phyloP scores from a whole-genome alignment of 805 yeast genomes.

The Saccharomycopsis sp. region DNA sequence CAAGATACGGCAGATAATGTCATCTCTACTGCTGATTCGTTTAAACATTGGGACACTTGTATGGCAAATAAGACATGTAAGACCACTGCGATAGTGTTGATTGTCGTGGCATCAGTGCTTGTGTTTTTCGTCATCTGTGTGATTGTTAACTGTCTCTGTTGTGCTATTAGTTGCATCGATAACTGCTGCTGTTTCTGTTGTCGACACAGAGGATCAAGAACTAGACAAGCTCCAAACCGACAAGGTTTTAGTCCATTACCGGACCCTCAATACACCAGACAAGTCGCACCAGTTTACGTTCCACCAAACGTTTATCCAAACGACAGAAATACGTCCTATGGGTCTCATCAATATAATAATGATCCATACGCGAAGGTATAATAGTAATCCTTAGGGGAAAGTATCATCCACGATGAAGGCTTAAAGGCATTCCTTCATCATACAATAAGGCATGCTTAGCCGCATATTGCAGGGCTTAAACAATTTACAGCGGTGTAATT shows the following conservation, averaged over 20 bases:
- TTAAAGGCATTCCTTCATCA: no score
- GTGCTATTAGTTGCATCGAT: conserved; percentile 46
- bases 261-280: conserved; percentile 18
- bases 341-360: no score
- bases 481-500: no score
- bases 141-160: conserved; percentile 48
- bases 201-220: conserved; percentile 3
- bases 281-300: conserved; percentile 18
- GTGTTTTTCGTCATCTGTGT: conserved; percentile 50
- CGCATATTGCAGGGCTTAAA: no score
- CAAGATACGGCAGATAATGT: conserved; percentile 3
- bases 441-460: no score
- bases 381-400: no score
- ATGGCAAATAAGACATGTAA: conserved; percentile 74
- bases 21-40: conserved; percentile 36
- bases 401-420: no score
- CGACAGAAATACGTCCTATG: no score
- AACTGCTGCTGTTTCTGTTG: conserved; percentile 41
- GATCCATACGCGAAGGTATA: no score
- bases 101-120: conserved; percentile 49
- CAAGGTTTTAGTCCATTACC: conserved; percentile 19
- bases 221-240: conserved; percentile 1
- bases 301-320: no score
- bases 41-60: conserved; percentile 68
- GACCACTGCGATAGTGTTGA: conserved; percentile 68